Conservation (phyloP, 768 basidiomycete species). For the Suillus lakei region DNA sequence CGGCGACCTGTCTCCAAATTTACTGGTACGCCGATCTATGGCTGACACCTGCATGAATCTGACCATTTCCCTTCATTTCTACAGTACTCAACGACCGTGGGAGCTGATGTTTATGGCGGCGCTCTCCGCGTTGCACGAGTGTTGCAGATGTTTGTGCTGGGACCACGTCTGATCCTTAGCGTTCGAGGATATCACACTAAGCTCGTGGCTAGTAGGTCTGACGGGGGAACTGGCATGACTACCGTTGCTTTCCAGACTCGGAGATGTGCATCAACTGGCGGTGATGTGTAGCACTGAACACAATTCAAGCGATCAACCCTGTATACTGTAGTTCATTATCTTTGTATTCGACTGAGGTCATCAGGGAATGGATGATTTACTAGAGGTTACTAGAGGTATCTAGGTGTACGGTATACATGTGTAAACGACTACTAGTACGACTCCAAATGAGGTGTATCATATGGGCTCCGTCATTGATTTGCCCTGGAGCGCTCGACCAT, state of each 20-base stretch:
- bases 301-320: background rate
- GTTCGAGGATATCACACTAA: background rate
- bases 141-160: background rate
- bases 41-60: background rate
- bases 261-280: background rate
- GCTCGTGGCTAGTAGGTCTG: background rate
- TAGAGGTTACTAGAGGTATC: too few species aligned
- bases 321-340: background rate
- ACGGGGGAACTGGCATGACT: background rate
- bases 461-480: too few species aligned
- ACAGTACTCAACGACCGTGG: background rate
- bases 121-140: background rate
- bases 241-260: background rate
- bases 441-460: too few species aligned
- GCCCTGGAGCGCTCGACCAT: too few species aligned
- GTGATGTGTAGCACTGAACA: background rate
- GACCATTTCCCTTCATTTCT: background rate
- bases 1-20: background rate
- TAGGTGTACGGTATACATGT: too few species aligned
- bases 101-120: background rate
- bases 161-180: background rate
- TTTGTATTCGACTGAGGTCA: too few species aligned
- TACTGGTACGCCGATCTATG: background rate
- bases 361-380: too few species aligned
- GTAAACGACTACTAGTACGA: too few species aligned